Evolutionary conservation across 106 monocot genomes (phyloP), one percentile per base, ranked within the genome.

Genomic region (Dendrobium officinale): DNA sequence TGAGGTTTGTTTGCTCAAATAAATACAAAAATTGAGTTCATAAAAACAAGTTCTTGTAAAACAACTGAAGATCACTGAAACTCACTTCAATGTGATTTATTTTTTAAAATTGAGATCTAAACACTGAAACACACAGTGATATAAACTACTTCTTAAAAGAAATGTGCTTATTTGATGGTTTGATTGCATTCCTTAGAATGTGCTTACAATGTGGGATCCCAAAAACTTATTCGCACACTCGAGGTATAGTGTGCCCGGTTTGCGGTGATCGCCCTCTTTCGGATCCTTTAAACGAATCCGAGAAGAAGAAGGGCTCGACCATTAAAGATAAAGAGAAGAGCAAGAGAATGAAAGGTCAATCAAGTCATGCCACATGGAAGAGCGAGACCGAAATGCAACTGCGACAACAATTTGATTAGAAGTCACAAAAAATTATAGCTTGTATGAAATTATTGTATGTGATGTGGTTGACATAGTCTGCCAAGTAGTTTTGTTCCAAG

Each of bases 331-430:
- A 98, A 77, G 97, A 98, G 82, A 98, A 98, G 88, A 94, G 79
- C 59, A 98, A 98, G 84, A 83, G 97, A 81, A 95, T 98, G 94
- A 95, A 88, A 79, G 97, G 97, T 19, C 97, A 98, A 79, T 98
- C 97, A 1, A 89, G 91, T 67, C 97, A 98, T 29, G 83, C 92
- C 15, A 79, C 92, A 1, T 98, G 97, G 97, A 98, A 98, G 88
- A 98, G 94, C 37, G 97, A 98, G 81, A 94, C 97, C 0, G 97
- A 98, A 86, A 98, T 98, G 97, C 85, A 86, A 1, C 80, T 98
- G 56, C 82, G 97, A 47, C 96, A 96, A 43, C 96, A 96, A 77
- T 96, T 83, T 81, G 96, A 96, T 85, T 96, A 84, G 19, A 70
- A 70, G 29, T 4, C 37, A 8, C 24, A 7, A 24, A 15, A 66